These are phyloP conservation scores for Cercospora sp. DNA, from an alignment of 2,329 filamentous ascomycete genomes.

Conservation along the genomic window DNA sequence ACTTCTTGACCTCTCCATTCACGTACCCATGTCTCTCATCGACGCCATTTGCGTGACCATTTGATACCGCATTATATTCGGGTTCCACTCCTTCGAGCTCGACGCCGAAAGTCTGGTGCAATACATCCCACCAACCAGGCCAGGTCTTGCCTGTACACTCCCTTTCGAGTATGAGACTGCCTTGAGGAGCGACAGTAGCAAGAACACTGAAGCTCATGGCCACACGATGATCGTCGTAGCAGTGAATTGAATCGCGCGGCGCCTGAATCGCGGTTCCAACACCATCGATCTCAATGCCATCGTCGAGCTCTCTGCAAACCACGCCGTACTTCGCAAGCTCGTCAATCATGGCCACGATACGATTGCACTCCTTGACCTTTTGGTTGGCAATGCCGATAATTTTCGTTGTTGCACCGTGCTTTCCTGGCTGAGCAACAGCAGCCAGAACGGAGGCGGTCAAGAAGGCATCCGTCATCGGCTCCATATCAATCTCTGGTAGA, in stretches of 20 bases:
- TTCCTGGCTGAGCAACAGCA: constrained; percentile 76
- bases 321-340: constrained; percentile 94
- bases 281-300: constrained; percentile 80
- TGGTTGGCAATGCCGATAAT: constrained; percentile 97
- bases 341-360: constrained; percentile 92
- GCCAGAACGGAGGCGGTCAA: constrained; percentile 90
- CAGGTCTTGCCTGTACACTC: constrained; percentile 97
- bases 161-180: constrained; percentile 79
- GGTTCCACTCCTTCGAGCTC: constrained; percentile 72
- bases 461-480: constrained; percentile 98
- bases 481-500: constrained; percentile 88
- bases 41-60: constrained; percentile 41
- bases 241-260: constrained; percentile 72
- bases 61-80: constrained; percentile 31
- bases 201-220: constrained; percentile 98
- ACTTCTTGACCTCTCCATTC: constrained; percentile 54
- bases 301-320: constrained; percentile 79
- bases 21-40: constrained; percentile 20
- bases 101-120: constrained; percentile 76
- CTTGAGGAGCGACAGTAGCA: constrained; percentile 67
- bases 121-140: constrained; percentile 96
- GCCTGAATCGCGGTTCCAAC: constrained; percentile 55
- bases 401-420: constrained; percentile 64
- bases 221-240: constrained; percentile 96
- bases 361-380: constrained; percentile 96